A percentile compares a stretch with the other conserved stretches of the same genome.
phyloP scores from a whole-genome alignment of 2,329 filamentous ascomycete species.

The Hymenoscyphus linearis region DNA sequence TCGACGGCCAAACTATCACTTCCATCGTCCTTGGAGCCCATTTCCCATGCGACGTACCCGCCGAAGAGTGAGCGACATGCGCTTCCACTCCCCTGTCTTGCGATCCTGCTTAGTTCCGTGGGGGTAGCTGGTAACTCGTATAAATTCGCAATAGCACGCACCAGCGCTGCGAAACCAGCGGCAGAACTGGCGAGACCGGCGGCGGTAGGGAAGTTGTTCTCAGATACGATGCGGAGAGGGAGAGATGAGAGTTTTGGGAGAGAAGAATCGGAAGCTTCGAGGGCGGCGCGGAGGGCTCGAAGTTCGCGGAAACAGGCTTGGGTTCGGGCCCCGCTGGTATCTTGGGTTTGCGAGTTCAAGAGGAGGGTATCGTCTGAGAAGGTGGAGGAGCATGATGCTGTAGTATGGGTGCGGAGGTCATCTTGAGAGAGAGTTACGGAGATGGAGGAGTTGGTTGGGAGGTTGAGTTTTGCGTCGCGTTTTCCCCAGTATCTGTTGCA shows the following conservation, averaged over 20 bases:
- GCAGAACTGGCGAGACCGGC: conserved; percentile 77
- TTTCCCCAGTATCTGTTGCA: conserved; percentile 85
- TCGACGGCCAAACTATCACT: conserved; percentile 83
- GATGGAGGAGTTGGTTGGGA: conserved; percentile 95
- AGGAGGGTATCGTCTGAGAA: conserved; percentile 71
- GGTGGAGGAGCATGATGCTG: conserved; percentile 76
- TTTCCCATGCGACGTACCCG: conserved; percentile 93
- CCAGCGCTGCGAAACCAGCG: conserved; percentile 63
- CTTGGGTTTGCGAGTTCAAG: conserved; percentile 77
- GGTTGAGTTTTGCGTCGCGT: conserved; percentile 86
- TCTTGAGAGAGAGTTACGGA: conserved; percentile 93
- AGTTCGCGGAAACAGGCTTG: conserved; percentile 90
- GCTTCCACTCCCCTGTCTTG: conserved; percentile 88
- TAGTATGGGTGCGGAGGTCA: conserved; percentile 92
- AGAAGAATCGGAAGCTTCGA: conserved; percentile 67
- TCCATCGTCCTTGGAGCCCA: conserved; percentile 70
- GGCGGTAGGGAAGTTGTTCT: conserved; percentile 99
- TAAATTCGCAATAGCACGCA: conserved; percentile 85
- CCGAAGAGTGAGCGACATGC: conserved; percentile 92
- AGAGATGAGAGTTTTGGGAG: conserved; percentile 77
- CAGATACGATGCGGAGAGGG: conserved; percentile 80
- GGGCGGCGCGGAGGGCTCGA: conserved; percentile 65
- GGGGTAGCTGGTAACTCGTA: conserved; percentile 80
- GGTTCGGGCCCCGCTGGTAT: conserved; percentile 83
- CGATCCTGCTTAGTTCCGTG: conserved; percentile 80